Conservation (phyloP, 768 basidiomycete genomes). For the Rhizopogon vinicolor region DNA sequence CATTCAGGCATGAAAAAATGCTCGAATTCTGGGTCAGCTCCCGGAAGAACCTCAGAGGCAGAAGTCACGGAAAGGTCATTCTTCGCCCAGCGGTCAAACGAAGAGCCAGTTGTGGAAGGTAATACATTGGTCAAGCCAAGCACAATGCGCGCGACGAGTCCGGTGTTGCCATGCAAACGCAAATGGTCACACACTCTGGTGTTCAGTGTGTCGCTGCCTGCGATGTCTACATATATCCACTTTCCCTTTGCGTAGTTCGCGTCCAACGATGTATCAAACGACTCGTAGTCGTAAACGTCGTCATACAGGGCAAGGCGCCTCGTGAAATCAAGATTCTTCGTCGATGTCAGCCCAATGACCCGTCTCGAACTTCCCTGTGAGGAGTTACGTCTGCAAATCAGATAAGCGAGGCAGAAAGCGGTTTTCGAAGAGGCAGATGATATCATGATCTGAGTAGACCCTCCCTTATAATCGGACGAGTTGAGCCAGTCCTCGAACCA, state of each 20-base stretch:
- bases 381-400: constrained; percentile 42
- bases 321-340: constrained; percentile 51
- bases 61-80: constrained; percentile 27
- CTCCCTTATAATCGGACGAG: constrained; percentile 44
- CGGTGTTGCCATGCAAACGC: constrained; percentile 2
- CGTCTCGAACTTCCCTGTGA: constrained; percentile 17
- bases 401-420: constrained; percentile 64
- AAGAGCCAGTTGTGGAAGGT: constrained; percentile 34
- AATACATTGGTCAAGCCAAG: constrained; percentile 57
- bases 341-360: constrained; percentile 60
- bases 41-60: neutral
- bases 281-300: constrained; percentile 51
- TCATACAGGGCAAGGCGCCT: constrained; percentile 50
- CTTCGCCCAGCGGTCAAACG: constrained; percentile 33
- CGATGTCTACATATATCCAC: constrained; percentile 63
- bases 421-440: constrained; percentile 74
- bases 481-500: constrained; percentile 74
- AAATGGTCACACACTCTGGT: constrained; percentile 38
- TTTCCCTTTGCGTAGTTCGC: constrained; percentile 27
- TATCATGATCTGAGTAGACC: constrained; percentile 45
- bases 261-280: constrained; percentile 28
- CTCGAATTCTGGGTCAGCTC: constrained; percentile 28
- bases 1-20: constrained; percentile 70
- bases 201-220: constrained; percentile 53
- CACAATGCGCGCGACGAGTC: constrained; percentile 37